phyloP scores from a whole-genome alignment of 176 grass and related monocot genomes.

The Aegilops longissima region DNA sequence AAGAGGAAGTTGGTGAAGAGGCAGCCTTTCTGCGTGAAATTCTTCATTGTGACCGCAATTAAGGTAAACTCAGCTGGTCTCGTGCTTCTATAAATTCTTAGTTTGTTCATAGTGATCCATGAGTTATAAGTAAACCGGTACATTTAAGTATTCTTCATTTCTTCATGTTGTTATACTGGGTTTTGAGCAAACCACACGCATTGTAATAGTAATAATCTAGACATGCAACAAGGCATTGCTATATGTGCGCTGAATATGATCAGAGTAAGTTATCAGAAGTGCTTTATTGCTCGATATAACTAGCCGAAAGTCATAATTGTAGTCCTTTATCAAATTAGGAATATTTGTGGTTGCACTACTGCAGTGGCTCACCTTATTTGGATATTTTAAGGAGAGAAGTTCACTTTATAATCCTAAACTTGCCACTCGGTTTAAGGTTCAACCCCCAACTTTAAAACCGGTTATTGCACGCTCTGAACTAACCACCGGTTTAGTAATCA shows the following conservation, averaged over 20 bases:
- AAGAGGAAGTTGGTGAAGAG: conserved; percentile 55
- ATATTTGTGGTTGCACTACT: neutral
- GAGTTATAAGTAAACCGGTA: neutral
- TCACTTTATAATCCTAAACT: too few species aligned
- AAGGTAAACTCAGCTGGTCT: conserved; percentile 50
- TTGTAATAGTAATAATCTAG: neutral
- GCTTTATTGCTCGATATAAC: neutral
- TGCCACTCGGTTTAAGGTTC: too few species aligned
- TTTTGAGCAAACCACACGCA: neutral
- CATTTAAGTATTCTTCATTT: neutral
- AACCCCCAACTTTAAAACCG: too few species aligned
- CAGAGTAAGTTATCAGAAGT: neutral
- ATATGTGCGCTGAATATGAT: neutral
- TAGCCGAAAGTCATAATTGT: neutral
- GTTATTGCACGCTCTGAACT: too few species aligned
- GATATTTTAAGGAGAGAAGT: neutral
- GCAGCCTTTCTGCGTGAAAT: conserved; percentile 29
- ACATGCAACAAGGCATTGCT: neutral
- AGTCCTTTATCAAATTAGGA: neutral
- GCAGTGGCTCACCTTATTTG: neutral
- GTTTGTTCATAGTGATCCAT: conserved; percentile 13
- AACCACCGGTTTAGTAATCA: too few species aligned
- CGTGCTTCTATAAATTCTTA: conserved; percentile 14
- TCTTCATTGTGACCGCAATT: conserved; percentile 47
- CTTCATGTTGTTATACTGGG: neutral